A percentile compares a stretch with the other conserved stretches of the same genome.
Evolutionary conservation across 208 protist species (phyloP).

Genomic region (Crithidia expoeki): DNA sequence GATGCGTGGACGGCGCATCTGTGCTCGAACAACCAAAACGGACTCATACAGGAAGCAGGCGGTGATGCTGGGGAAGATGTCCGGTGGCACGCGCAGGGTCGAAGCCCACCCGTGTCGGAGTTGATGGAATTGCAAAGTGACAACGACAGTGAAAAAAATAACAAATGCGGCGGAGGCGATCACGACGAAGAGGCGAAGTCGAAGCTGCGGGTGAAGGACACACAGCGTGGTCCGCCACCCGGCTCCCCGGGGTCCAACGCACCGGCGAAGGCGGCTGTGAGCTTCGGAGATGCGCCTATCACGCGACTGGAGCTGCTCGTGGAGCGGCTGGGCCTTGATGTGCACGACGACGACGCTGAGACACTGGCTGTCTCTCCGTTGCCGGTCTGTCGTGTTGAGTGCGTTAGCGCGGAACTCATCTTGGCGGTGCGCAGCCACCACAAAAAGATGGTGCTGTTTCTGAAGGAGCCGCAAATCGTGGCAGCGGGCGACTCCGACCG

Average conservation of each 20-base stretch:
- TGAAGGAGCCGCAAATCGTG: slow-evolving; percentile 54
- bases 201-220: too few species aligned
- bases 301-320: slow-evolving; percentile 71
- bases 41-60: not conserved
- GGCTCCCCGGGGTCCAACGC: too few species aligned
- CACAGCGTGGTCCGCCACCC: not conserved
- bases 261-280: not conserved
- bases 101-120: slow-evolving; percentile 8
- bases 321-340: slow-evolving; percentile 60
- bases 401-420: slow-evolving; percentile 56
- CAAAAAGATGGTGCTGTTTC: slow-evolving; percentile 54
- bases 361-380: slow-evolving; percentile 34
- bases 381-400: slow-evolving; percentile 64
- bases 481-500: slow-evolving; percentile 45
- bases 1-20: slow-evolving; percentile 70
- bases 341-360: slow-evolving; percentile 66
- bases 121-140: slow-evolving; percentile 3
- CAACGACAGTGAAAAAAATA: not conserved
- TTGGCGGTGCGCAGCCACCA: slow-evolving; percentile 53
- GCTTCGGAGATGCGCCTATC: slow-evolving; percentile 41
- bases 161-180: not conserved
- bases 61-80: not conserved
- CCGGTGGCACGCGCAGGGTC: not conserved
- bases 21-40: not conserved
- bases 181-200: not conserved